Evolutionary conservation across 2,329 filamentous ascomycete genomes (phyloP), one percentile per base, ranked within the genome.

Genomic region (Exophiala alcalophila): DNA sequence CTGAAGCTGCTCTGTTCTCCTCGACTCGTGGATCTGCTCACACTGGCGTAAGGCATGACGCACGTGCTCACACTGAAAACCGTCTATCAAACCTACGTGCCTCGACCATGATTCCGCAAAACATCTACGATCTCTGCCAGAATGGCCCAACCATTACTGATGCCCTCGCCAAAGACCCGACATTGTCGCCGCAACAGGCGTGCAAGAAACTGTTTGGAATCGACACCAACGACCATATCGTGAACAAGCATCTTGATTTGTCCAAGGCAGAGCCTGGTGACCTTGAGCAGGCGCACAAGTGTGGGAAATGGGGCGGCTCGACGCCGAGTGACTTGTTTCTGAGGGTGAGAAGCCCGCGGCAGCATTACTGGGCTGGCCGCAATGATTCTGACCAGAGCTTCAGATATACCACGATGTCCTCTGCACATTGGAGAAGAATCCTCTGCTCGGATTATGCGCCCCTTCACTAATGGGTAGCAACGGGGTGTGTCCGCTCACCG

Each of bases 271-370:
- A 43, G 52, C 23, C 60, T 2, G 68, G 73, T 33, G 72, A 75
- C 20, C 58, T 84, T 18, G 62, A 76, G 26, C 70, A 66, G 30
- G 80, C 81, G 1, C 64, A 65, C 5, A 58, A 70, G 41, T 87
- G 83, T 58, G 84, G 84, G 2, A 78, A 76, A 38, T 90, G 84
- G 77, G 83, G 82, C 0, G 59, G 71, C 0, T 71, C 73, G 1
- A 62, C 70, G 37, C 86, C 84, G 0, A 84, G 81, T 50, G 72
- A 80, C 11, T 64, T 89, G 0, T 90, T 90, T 58, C 63, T 87
- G 4, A 70, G 69, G 57, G 78, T 77, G 49, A 49, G 65, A 55
- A 11, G 30, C 45, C 37, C 11, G 16, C 5, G 15, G 10, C 14
- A 20, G 18, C 26, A 9, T 18, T 5, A 31, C 12, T 14, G 19